These are phyloP conservation scores for Tardiomyces digboiensis DNA, from an alignment of 1,139 yeast genomes.

Conservation along the genomic window DNA sequence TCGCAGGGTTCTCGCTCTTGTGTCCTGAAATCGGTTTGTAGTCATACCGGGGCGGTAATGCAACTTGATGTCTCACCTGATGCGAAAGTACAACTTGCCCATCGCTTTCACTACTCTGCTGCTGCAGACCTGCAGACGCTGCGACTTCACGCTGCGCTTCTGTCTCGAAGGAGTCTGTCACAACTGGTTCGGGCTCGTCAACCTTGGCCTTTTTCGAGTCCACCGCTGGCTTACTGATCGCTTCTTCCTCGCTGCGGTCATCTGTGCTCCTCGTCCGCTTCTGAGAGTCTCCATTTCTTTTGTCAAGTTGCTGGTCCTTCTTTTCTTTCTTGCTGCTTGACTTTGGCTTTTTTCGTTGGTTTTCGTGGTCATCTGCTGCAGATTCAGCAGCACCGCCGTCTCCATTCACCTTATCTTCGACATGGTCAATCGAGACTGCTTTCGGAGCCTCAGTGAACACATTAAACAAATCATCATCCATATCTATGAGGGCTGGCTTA, in stretches of 20 bases:
- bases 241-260: neutral
- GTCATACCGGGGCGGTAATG: slow-evolving; percentile 85
- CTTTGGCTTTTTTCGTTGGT: neutral
- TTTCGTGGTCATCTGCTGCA: neutral
- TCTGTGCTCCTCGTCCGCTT: slow-evolving; percentile 4
- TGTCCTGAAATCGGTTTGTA: slow-evolving; percentile 86
- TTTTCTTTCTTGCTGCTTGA: slow-evolving; percentile 3
- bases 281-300: slow-evolving; percentile 3
- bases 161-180: slow-evolving; percentile 82
- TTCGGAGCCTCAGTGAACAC: slow-evolving; percentile 18
- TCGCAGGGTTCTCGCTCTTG: slow-evolving; percentile 47
- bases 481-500: neutral
- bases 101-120: slow-evolving; percentile 21
- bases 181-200: slow-evolving; percentile 42
- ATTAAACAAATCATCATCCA: slow-evolving; percentile 14
- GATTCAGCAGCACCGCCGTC: neutral
- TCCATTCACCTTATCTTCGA: neutral
- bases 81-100: slow-evolving; percentile 43
- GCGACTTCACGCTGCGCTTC: slow-evolving; percentile 87
- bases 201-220: slow-evolving; percentile 2
- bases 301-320: slow-evolving; percentile 2
- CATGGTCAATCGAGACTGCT: slow-evolving; percentile 1
- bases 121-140: slow-evolving; percentile 60
- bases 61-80: slow-evolving; percentile 97
- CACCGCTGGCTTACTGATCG: slow-evolving; percentile 2